A percentile compares a stretch with the other conserved stretches of the same genome.
Evolutionary conservation across 306 rosid genomes (phyloP).

Genomic region (Lathyrus oleraceus): DNA sequence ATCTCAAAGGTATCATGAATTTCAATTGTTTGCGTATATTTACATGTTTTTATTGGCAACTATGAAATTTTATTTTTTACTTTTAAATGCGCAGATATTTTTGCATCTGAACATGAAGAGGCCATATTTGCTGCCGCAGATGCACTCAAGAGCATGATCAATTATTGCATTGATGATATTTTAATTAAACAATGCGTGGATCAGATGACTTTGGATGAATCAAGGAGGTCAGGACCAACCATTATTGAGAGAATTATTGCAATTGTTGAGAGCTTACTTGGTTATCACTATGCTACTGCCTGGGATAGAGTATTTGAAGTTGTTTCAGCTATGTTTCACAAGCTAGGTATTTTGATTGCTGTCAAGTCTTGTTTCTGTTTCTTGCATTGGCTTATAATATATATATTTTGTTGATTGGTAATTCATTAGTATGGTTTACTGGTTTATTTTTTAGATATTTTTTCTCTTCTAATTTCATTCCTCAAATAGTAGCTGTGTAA

Average conservation of each 20-base stretch:
- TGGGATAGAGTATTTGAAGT: constrained; percentile 75
- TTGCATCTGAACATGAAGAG: constrained; percentile 83
- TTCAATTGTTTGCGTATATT: neutral
- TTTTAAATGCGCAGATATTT: constrained; percentile 58
- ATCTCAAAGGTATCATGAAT: constrained; percentile 62
- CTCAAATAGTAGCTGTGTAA: neutral
- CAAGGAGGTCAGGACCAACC: constrained; percentile 72
- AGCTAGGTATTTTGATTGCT: constrained; percentile 58
- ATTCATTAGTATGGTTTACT: neutral
- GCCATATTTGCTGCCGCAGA: constrained; percentile 58
- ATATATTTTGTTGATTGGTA: constrained; percentile 4
- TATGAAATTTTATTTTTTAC: constrained; percentile 5
- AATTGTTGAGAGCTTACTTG: constrained; percentile 71
- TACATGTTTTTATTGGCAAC: neutral
- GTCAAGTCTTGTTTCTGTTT: constrained; percentile 1
- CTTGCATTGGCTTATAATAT: neutral
- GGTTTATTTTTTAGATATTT: too few species aligned
- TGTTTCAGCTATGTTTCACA: constrained; percentile 70
- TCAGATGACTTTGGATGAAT: constrained; percentile 44
- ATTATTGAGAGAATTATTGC: constrained; percentile 73
- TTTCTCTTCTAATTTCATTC: neutral
- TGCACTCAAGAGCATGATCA: too few species aligned
- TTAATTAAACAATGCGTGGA: constrained; percentile 78
- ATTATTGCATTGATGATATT: constrained; percentile 68
- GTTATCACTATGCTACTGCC: constrained; percentile 61